phyloP scores from a whole-genome alignment of 2,329 filamentous ascomycete genomes.

The Venturia pyrina region DNA sequence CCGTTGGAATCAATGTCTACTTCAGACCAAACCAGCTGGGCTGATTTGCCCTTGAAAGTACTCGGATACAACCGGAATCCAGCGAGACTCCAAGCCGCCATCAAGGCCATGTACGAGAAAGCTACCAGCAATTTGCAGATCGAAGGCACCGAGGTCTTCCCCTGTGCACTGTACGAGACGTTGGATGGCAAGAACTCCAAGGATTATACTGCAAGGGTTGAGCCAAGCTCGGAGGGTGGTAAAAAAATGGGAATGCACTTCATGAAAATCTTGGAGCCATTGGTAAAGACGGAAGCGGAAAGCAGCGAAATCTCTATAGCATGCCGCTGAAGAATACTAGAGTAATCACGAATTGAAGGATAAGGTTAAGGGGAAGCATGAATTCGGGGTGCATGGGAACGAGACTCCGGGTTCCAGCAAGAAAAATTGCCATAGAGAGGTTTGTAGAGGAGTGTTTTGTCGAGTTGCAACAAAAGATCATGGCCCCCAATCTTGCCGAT shows the following conservation, averaged over 20 bases:
- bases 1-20: constrained; percentile 22
- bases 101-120: constrained; percentile 23
- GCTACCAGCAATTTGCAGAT: constrained; percentile 22
- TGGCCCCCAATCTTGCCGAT: no score
- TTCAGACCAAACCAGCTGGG: constrained; percentile 22
- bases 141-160: constrained; percentile 22
- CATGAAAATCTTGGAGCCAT: constrained; percentile 15
- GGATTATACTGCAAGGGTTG: constrained; percentile 27
- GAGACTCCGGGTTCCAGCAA: no score
- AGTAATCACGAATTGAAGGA: no score
- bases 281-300: neutral
- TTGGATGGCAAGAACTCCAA: constrained; percentile 22
- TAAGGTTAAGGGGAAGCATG: no score
- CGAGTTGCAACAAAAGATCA: no score
- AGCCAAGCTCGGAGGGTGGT: constrained; percentile 25
- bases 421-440: no score
- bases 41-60: constrained; percentile 21
- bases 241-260: constrained; percentile 23
- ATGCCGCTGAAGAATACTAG: no score
- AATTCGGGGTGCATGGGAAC: no score
- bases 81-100: constrained; percentile 23
- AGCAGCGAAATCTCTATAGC: no score
- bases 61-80: constrained; percentile 24
- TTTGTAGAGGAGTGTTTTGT: no score
- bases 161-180: constrained; percentile 24